phyloP scores from a whole-genome alignment of 2,329 filamentous ascomycete genomes.

The Colletotrichum coccodes region DNA sequence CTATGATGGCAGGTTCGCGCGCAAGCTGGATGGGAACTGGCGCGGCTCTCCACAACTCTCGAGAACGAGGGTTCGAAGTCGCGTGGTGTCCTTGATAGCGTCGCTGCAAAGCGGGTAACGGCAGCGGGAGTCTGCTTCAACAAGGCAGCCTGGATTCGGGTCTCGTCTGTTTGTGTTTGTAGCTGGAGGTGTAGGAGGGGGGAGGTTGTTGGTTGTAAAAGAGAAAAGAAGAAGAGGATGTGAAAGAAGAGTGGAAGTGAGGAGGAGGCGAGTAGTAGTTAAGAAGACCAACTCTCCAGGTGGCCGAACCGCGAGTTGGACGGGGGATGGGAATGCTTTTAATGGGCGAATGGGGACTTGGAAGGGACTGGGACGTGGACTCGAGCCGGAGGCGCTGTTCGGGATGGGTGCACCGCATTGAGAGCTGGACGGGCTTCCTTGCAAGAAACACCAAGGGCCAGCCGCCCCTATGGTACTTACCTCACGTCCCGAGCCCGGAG shows the following conservation, averaged over 20 bases:
- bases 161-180: not conserved
- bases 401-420: constrained; percentile 17
- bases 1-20: constrained; percentile 12
- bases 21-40: constrained; percentile 17
- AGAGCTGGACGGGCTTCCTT: constrained; percentile 2
- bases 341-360: constrained; percentile 32
- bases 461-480: not conserved
- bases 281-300: constrained; percentile 23
- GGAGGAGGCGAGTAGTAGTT: constrained; percentile 23
- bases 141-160: not conserved
- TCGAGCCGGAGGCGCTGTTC: constrained; percentile 26
- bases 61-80: constrained; percentile 12
- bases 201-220: not conserved
- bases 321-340: constrained; percentile 31
- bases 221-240: constrained; percentile 12
- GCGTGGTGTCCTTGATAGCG: constrained; percentile 18
- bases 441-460: not conserved
- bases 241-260: not conserved
- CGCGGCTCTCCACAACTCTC: constrained; percentile 27
- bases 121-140: constrained; percentile 15
- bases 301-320: constrained; percentile 28
- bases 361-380: constrained; percentile 18
- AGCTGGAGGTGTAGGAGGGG: constrained; percentile 1
- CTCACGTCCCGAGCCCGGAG: not conserved
- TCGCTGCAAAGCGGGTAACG: constrained; percentile 26